These are phyloP conservation scores for Silybum marianum DNA, from an alignment of 129 eudicot species.

Conservation along the genomic window DNA sequence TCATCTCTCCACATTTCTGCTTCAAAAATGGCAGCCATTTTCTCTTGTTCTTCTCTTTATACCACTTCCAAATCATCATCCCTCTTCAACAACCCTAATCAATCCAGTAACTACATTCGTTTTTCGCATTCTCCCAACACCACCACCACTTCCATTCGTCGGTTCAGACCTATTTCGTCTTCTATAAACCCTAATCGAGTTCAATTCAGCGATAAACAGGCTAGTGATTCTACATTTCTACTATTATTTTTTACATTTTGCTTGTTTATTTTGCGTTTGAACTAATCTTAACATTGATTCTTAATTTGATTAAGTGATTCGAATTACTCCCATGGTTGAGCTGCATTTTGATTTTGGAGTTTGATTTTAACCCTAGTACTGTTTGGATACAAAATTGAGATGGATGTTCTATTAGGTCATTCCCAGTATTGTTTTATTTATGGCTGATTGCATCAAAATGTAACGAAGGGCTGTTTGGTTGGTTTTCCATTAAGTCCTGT, in stretches of 20 bases:
- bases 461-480: background rate
- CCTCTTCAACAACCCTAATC: constrained; percentile 27
- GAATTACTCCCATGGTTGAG: background rate
- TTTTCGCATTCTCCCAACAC: constrained; percentile 9
- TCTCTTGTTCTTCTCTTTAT: constrained; percentile 51
- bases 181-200: constrained; percentile 30
- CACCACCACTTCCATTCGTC: constrained; percentile 17
- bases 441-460: background rate
- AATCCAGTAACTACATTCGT: constrained; percentile 24
- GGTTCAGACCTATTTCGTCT: constrained; percentile 46
- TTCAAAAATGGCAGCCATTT: constrained; percentile 45
- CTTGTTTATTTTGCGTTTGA: background rate
- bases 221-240: constrained; percentile 11
- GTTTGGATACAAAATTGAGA: background rate
- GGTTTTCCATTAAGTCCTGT: no score
- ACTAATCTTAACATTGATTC: background rate
- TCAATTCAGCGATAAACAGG: constrained; percentile 50
- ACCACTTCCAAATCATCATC: constrained; percentile 26
- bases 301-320: background rate
- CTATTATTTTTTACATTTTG: background rate
- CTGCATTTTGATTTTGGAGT: background rate
- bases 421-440: background rate
- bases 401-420: background rate
- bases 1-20: background rate
- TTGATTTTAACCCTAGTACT: background rate